A percentile compares a stretch with the other conserved stretches of the same genome.
phyloP scores from a whole-genome alignment of 2,329 filamentous ascomycete species.

The Cercospora canescens region DNA sequence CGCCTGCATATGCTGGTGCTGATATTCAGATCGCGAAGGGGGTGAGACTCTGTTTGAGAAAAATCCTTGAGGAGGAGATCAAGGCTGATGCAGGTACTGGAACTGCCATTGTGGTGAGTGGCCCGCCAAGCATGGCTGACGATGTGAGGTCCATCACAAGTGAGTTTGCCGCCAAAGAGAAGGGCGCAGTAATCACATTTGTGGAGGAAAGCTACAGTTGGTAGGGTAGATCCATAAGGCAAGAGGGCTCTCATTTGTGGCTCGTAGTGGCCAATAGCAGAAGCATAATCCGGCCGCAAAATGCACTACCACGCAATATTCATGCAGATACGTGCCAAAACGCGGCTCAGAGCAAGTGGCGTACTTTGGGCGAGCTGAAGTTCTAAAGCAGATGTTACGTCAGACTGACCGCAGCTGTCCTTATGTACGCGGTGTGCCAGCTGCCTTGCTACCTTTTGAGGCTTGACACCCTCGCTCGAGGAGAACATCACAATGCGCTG shows the following conservation, averaged over 20 bases:
- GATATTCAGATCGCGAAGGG: slow-evolving; percentile 40
- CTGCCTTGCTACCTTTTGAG: too few relatives aligned
- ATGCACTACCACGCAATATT: background rate
- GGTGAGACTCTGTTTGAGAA: slow-evolving; percentile 36
- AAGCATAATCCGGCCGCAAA: background rate
- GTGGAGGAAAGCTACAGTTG: slow-evolving; percentile 26
- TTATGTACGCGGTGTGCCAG: too few relatives aligned
- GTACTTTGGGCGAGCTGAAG: too few relatives aligned
- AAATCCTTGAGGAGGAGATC: slow-evolving; percentile 36
- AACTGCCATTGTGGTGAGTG: slow-evolving; percentile 44
- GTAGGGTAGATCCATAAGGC: slow-evolving; percentile 7
- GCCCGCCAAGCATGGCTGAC: slow-evolving; percentile 45
- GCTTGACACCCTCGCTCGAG: too few relatives aligned
- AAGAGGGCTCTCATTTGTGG: background rate
- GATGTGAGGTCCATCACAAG: slow-evolving; percentile 35
- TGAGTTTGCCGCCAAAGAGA: slow-evolving; percentile 30
- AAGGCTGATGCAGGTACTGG: slow-evolving; percentile 29
- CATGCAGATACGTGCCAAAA: too few relatives aligned
- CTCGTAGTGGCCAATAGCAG: background rate
- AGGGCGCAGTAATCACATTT: slow-evolving; percentile 20
- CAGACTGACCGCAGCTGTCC: too few relatives aligned
- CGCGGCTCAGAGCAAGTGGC: too few relatives aligned
- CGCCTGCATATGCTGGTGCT: slow-evolving; percentile 34
- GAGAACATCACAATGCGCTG: too few relatives aligned
- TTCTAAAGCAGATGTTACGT: too few relatives aligned